phyloP scores from a whole-genome alignment of 1,284 basidiomycete genomes.

The Vanrija sp. region DNA sequence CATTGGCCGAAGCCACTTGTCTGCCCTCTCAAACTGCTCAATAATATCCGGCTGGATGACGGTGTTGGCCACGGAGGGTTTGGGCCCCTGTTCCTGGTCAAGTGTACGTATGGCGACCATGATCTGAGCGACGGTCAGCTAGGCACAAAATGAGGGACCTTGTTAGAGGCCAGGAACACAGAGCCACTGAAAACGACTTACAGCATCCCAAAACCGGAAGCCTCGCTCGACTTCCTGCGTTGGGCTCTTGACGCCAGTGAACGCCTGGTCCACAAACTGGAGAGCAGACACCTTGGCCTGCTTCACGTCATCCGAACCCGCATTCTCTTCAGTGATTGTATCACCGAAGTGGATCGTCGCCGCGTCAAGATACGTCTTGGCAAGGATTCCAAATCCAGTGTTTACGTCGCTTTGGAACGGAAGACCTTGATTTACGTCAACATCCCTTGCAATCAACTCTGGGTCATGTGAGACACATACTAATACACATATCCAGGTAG shows the following conservation, averaged over 20 bases:
- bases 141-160: slow-evolving; percentile 2
- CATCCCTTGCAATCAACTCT: neutral
- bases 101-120: slow-evolving; percentile 83
- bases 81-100: slow-evolving; percentile 68
- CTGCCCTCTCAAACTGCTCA: slow-evolving; percentile 90
- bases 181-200: slow-evolving; percentile 52
- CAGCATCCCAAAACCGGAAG: slow-evolving; percentile 97
- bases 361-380: slow-evolving; percentile 92
- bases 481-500: slow-evolving; percentile 80
- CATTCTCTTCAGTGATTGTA: slow-evolving; percentile 54
- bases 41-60: slow-evolving; percentile 59
- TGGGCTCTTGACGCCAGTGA: slow-evolving; percentile 81
- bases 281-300: slow-evolving; percentile 83
- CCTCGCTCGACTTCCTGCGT: slow-evolving; percentile 86
- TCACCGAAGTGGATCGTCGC: slow-evolving; percentile 76
- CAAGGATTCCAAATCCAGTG: slow-evolving; percentile 94
- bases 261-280: slow-evolving; percentile 88
- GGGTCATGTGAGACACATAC: slow-evolving; percentile 22
- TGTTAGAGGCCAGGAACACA: neutral
- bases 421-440: slow-evolving; percentile 48
- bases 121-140: slow-evolving; percentile 55
- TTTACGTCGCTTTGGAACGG: slow-evolving; percentile 96
- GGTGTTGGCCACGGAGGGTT: slow-evolving; percentile 56
- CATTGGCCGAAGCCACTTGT: slow-evolving; percentile 89
- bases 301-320: slow-evolving; percentile 68